Percentiles rank a stretch among this genome's conserved stretches.
Evolutionary conservation across 2,329 filamentous ascomycete genomes (phyloP).

Genomic region (Sodiomyces alkalinus): DNA sequence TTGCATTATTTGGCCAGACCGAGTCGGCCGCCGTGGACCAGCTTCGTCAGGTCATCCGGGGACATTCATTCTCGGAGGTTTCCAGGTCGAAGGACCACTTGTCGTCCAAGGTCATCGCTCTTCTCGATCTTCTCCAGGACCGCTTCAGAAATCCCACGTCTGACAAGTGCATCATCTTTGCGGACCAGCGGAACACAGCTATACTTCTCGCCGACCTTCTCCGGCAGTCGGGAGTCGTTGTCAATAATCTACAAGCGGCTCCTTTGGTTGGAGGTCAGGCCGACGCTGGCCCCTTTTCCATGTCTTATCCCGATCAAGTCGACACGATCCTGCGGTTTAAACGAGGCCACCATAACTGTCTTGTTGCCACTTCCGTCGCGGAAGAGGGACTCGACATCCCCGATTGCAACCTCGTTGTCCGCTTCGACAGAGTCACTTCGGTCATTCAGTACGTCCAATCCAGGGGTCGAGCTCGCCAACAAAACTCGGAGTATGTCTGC

Average conservation of each 20-base stretch:
- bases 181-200: conserved; percentile 64
- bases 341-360: conserved; percentile 42
- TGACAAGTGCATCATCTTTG: conserved; percentile 74
- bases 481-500: conserved; percentile 64
- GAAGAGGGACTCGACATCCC: conserved; percentile 56
- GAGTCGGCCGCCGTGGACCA: conserved; percentile 42
- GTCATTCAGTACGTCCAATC: conserved; percentile 95
- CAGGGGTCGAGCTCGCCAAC: conserved; percentile 67
- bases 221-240: conserved; percentile 32
- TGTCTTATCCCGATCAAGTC: conserved; percentile 61
- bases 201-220: conserved; percentile 58
- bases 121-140: conserved; percentile 44
- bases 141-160: conserved; percentile 45
- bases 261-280: conserved; percentile 26
- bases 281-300: conserved; percentile 10
- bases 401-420: conserved; percentile 49
- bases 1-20: conserved; percentile 14
- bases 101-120: conserved; percentile 56
- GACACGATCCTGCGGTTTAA: conserved; percentile 53
- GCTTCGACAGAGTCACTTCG: conserved; percentile 79
- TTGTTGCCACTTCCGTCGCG: conserved; percentile 51
- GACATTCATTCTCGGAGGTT: conserved; percentile 27
- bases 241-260: conserved; percentile 43
- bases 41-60: conserved; percentile 39
- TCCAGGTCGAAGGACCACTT: conserved; percentile 23